phyloP scores from a whole-genome alignment of 345 rosid genomes.

The Aethionema arabicum region DNA sequence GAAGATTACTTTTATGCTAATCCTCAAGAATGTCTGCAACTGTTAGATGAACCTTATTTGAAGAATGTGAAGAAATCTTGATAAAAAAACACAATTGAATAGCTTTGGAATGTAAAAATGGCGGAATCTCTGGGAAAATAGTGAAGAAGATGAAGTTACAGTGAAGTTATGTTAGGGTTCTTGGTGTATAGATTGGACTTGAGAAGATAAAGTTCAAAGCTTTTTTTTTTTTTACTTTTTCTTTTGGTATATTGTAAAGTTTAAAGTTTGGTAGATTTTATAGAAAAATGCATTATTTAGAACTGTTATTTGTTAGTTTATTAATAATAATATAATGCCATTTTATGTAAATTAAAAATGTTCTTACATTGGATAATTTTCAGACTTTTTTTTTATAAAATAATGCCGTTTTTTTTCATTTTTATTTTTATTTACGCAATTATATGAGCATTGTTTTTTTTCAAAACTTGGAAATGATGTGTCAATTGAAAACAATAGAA shows the following conservation, averaged over 20 bases:
- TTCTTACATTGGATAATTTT: conserved; percentile 19
- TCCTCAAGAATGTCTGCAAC: conserved; percentile 87
- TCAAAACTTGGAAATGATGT: too few species aligned
- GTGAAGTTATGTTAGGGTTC: conserved; percentile 25
- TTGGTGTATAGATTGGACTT: conserved; percentile 15
- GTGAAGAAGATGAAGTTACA: conserved; percentile 19
- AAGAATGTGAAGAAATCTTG: conserved; percentile 5
- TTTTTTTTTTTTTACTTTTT: too few species aligned
- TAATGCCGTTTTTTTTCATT: too few species aligned
- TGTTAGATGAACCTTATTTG: conserved; percentile 62
- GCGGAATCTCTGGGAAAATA: not conserved
- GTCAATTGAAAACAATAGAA: too few species aligned
- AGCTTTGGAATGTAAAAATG: not conserved
- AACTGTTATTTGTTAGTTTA: conserved; percentile 27
- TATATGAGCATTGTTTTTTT: too few species aligned
- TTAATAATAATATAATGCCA: conserved; percentile 25
- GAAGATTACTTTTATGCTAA: conserved; percentile 95
- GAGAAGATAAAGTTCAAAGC: too few species aligned
- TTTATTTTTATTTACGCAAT: too few species aligned
- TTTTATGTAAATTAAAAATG: conserved; percentile 20
- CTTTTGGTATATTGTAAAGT: conserved; percentile 33
- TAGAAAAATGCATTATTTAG: not conserved
- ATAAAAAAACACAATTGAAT: not conserved
- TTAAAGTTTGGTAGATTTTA: conserved; percentile 29
- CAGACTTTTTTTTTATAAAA: not conserved